Percentiles rank a stretch among this genome's conserved stretches.
These are phyloP conservation scores for Lepidium aucheri DNA, from an alignment of 345 rosid genomes.

Conservation along the genomic window DNA sequence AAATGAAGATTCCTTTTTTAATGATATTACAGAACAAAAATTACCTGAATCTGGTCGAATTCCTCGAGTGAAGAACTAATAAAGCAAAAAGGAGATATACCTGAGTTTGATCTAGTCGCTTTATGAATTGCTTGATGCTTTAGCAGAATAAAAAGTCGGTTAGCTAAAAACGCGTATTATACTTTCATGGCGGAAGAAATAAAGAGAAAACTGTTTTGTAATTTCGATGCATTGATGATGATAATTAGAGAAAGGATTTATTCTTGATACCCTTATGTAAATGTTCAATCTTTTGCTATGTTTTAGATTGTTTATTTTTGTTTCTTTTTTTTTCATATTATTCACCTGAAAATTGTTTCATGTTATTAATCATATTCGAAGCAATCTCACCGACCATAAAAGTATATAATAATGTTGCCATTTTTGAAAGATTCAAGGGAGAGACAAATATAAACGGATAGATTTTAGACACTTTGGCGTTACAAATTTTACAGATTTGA, in stretches of 20 bases:
- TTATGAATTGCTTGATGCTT: slow-evolving; percentile 3
- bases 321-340: neutral
- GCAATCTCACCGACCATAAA: too few species aligned
- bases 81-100: neutral
- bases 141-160: neutral
- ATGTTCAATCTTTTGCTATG: neutral
- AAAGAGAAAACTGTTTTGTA: neutral
- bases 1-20: neutral
- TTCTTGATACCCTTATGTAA: too few species aligned
- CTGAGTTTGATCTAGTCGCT: slow-evolving; percentile 1
- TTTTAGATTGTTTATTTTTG: neutral
- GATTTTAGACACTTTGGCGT: neutral
- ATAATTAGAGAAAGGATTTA: neutral
- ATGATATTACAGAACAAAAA: neutral
- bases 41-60: neutral
- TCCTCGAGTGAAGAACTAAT: neutral
- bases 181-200: slow-evolving; percentile 8
- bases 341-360: too few species aligned
- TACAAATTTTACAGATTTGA: neutral
- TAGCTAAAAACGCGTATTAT: neutral
- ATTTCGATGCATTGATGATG: slow-evolving; percentile 5
- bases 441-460: too few species aligned
- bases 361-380: too few species aligned
- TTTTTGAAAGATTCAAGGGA: too few species aligned
- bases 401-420: too few species aligned